phyloP scores from a whole-genome alignment of 2,329 filamentous ascomycete species.

The Diaporthe ilicicola region DNA sequence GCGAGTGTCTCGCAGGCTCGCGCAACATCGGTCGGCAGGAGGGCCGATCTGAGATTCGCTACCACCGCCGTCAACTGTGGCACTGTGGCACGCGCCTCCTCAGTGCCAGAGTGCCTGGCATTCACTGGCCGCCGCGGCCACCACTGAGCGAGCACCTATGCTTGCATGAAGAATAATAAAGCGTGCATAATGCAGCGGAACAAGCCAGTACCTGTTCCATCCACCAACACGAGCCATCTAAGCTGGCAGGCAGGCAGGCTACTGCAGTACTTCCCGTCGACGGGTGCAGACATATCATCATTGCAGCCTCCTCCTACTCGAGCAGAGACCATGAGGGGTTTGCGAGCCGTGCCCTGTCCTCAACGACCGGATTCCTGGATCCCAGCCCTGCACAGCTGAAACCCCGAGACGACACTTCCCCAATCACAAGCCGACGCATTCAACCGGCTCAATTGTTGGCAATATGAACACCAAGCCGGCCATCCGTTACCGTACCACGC shows the following conservation, averaged over 20 bases:
- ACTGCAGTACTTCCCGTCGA: not conserved
- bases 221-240: not conserved
- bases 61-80: constrained; percentile 5
- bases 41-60: constrained; percentile 20
- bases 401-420: not conserved
- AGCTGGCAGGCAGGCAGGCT: not conserved
- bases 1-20: constrained; percentile 5
- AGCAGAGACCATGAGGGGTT: not conserved
- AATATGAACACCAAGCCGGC: not conserved
- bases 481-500: not conserved
- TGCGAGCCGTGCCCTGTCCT: not conserved
- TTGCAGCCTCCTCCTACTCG: not conserved
- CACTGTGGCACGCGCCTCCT: not conserved
- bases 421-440: not conserved
- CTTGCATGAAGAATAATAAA: not conserved
- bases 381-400: constrained; percentile 15
- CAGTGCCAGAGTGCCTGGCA: constrained; percentile 1
- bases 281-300: not conserved
- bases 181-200: not conserved
- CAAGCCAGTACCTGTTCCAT: not conserved
- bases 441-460: not conserved
- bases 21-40: constrained; percentile 16
- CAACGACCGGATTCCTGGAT: constrained; percentile 12
- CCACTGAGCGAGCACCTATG: not conserved
- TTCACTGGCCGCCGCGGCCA: not conserved